These are phyloP conservation scores for Scedosporium aurantiacum DNA, from an alignment of 2,329 filamentous ascomycete genomes.

Conservation along the genomic window DNA sequence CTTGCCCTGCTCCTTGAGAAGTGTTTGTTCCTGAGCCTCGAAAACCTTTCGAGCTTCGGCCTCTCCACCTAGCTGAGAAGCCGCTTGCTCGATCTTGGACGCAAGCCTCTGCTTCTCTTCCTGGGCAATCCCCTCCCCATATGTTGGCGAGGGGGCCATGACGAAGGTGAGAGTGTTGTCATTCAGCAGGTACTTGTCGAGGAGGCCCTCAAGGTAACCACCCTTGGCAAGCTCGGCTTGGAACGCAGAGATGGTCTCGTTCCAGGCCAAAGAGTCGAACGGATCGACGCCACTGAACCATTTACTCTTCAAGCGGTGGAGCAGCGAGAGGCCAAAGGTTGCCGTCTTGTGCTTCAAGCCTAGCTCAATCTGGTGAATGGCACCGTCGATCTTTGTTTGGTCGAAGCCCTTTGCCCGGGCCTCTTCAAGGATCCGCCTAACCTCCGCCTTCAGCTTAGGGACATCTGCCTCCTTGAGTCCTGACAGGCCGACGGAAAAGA, in stretches of 20 bases:
- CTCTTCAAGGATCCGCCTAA: conserved; percentile 62
- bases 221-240: conserved; percentile 63
- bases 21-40: conserved; percentile 64
- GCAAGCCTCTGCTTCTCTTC: conserved; percentile 71
- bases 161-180: conserved; percentile 84
- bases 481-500: conserved; percentile 84
- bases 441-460: conserved; percentile 60
- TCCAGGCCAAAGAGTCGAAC: conserved; percentile 84
- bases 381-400: conserved; percentile 80
- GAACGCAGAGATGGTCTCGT: conserved; percentile 76
- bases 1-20: conserved; percentile 73
- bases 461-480: conserved; percentile 79
- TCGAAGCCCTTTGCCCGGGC: conserved; percentile 71
- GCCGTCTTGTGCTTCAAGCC: conserved; percentile 91
- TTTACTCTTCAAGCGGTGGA: conserved; percentile 77
- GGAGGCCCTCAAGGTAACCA: conserved; percentile 69
- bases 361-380: conserved; percentile 90
- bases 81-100: conserved; percentile 60
- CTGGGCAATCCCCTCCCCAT: conserved; percentile 58
- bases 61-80: conserved; percentile 57
- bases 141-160: conserved; percentile 76
- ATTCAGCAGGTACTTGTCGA: conserved; percentile 85
- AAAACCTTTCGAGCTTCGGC: conserved; percentile 62
- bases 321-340: conserved; percentile 81
- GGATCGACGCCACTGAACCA: conserved; percentile 97